Evolutionary conservation across 345 rosid species (phyloP), one percentile per base, ranked within the genome.

Genomic region (Bruguiera sexangula): DNA sequence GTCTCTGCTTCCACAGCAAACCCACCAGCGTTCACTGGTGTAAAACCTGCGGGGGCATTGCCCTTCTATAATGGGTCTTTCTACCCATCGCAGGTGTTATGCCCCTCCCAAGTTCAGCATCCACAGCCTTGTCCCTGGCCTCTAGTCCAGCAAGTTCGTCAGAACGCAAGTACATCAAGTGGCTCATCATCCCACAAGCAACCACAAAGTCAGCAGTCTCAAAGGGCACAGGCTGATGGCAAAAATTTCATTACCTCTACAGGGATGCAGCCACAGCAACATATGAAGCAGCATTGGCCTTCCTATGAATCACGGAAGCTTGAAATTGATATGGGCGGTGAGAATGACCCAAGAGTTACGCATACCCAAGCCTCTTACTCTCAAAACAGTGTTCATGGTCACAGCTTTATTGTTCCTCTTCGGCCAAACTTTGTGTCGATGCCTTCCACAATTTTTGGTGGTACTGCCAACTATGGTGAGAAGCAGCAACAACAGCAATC

Each of bases 71-170:
- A 67, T 67, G 89, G 84, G 57, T 78, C 89, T 27, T 81, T 74
- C 73, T 81, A 82, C 77, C 59, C 89, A 60, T 76, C 88, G 58
- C 86, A 84, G 64, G 70, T 85, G 71, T 76, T 85, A 69, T 88
- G 81, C 59, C 80, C 83, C 73, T 57, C 82, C 56, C 85, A 80
- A 67, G 68, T 79, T 71, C 79, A 74, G 75, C 86, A 81, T 66
- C 92, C 80, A 50, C 77, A 50, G 27, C 66, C 57, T 39, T 68
- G 19, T 39, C 36, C 72, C 31, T 79, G 72, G 51, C 65, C 75
- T 56, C 21, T 59, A 24, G 53, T 70, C 56, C 81, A 68, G 56
- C 73, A 65, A 46, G 70, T 66, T 24, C 67, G 55, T 59, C 82
- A 76, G 29, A 85, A 83, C 63, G 36, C 85, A 75, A 84, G 69